Evolutionary conservation across 2,329 filamentous ascomycete species (phyloP), one percentile per base, ranked within the genome.

Genomic region (Fusarium sp.): DNA sequence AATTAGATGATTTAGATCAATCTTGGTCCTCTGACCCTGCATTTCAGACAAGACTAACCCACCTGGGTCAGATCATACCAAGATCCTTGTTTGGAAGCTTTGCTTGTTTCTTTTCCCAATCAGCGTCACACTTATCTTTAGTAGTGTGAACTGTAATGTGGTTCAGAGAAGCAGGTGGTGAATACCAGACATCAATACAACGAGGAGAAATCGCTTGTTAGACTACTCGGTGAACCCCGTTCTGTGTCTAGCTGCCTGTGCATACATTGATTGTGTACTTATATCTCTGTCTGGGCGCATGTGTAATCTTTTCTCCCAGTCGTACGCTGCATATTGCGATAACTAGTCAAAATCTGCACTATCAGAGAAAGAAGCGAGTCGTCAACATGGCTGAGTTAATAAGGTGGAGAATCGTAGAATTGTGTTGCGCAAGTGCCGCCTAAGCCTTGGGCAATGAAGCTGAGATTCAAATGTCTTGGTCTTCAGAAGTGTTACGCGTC

Each of bases 91-190:
- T 55, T 28, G 50, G 58, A 50, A 42, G 45, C 47, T 62, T 64
- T 42, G 36, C 34, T 70, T 61, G 34, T 14, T 68, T 57, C 42
- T 32, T 61, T 61, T 62, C 34, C 54, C 26, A 28, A 30, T 30
- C 61, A 65, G 70, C 68, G 71, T 76, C 75, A 76, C 75, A 61
- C 42, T 57, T 58, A 61, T 66, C 60, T 76, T 73, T 8, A 8
- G 14, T 34, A 75, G 73, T 64, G 62, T 62, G 52, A 66, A 70
- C 56, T 70, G 51, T 26, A 67, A 56, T 34, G 41, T 28, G 24
- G 36, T 61, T 57, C 54, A 57, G 51, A 62, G 41, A 61, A 56
- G 42, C 26, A 56, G 32, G 32, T 50, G 42, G 24, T 26, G n/a
- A 55, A 28, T 38, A 36, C 14, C 22, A 34, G 30, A 22, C 32